Base-by-base conservation (phyloP, 1,284 basidiomycete species). In the Austroboletus niveus region DNA sequence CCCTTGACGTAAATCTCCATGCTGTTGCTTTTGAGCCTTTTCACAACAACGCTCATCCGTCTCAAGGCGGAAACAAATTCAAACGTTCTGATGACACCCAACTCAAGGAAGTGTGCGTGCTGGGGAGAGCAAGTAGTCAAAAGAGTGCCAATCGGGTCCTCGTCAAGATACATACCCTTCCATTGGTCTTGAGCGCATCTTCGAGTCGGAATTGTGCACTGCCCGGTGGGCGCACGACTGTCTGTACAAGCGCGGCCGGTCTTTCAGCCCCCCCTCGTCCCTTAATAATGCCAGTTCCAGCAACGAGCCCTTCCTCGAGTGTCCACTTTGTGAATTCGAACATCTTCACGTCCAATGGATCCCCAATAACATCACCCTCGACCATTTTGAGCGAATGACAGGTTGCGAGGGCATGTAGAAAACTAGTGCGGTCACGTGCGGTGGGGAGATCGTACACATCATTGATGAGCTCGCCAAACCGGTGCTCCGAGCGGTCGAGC, bases 1-100 rank as follows among this genome's bases (percentile, higher is more conserved):
- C 97, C 97, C 69, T 99, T 99, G 66, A 96, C 95, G 68, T 98
- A 99, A 8, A 98, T 81, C 68, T 99, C 96, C 92, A 99, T 98
- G 66, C 90, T 93, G 42, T 75, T 84, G 57, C 94, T 95, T 71
- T 92, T 97, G 52, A 99, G 81, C 47, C 92, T 81, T 71, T 98
- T 99, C 62, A 98, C 96, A 51, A 99, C 84, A 29, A 99, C 97
- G 57, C 94, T 97, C 97, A 99, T 99, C 47, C 97, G 77, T 34
- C 97, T 82, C 20, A 99, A 78, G 6, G 90, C 77, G 2, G 95
- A 98, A 4, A 96, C 92, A 65, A 99, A 99, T 66, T 99, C 97
- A 63, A 97, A 99, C 1, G 92, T 94, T 36, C 95, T 80, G 54
- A 99, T 92, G 29, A 99, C 96, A 38, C 97, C 97, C 47, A 98